Evolutionary conservation across 1,284 basidiomycete genomes (phyloP), one percentile per base, ranked within the genome.

Genomic region (Rhodotorula sp.): DNA sequence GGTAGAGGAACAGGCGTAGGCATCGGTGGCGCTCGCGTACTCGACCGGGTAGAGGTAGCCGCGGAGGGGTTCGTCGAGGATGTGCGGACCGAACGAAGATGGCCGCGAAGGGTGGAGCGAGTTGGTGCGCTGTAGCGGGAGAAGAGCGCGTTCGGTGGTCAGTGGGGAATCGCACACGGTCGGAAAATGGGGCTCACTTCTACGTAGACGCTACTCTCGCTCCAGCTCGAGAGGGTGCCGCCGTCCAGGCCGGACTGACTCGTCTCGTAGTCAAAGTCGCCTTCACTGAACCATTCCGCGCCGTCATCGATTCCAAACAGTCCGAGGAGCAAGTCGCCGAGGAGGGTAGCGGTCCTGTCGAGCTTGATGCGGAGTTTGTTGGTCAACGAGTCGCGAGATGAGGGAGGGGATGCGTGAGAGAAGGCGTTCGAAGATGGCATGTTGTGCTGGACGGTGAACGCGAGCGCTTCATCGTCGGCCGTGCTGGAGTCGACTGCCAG

Each of bases 61-160:
- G 88, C 89, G 64, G 89, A 83, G 61, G 89, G 75, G 85, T n/a
- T 87, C 86, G 67, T 87, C 86, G 67, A 82, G 82, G 63, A 91
- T 86, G 76, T 90, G 87, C 34, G 85, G 85, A 16, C 90, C 90
- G 80, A 92, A 92, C 0, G 88, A 85, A 57, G 90, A 90, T 78
- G 85, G 83, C 62, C 84, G 79, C 21, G 90, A 89, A 48, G 84
- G 82, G 79, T 90, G 68, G 2, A 76, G 59, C 12, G 75, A 64
- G 54, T 71, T 58, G 45, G 73, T 71, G 31, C 62, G 62, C 73
- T 75, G 34, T 28, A 28, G 28, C 28, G 28, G 28, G 28, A 28
- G 28, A 28, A 28, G 28, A 28, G 28, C 28, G 28, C 28, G 28
- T 28, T 28, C 26, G 19, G 12, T 19, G 12, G 7, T 3, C 21